Base-by-base conservation (phyloP, 257 asterid species). In the Scutellaria barbata region DNA sequence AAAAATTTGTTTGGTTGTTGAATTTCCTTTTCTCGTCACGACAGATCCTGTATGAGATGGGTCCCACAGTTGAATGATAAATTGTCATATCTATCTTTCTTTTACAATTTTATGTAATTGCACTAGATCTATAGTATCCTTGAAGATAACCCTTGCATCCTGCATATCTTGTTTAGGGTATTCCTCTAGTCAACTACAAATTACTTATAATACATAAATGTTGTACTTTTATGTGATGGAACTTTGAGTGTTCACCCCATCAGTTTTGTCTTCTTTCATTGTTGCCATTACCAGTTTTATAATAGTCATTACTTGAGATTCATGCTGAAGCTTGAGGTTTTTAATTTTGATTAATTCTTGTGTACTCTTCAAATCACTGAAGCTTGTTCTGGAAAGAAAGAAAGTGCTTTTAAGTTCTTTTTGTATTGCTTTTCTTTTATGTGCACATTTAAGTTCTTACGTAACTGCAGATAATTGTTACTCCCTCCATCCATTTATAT, bases 1-100 rank as follows among this genome's bases (percentile, higher is more conserved):
- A 30, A 20, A 53, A n/a, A 64, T 39, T 45, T 76, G 54, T 42
- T 64, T 72, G 51, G 55, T 41, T 59, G 53, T 77, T 45, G 57
- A 55, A 70, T 7, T 35, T 61, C 35, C 46, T 43, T 63, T 41
- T 48, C 43, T 41, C 14, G 41, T 62, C 39, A 45, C 40, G 10
- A 20, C 52, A 14, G 47, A 37, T 47, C 57, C 53, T 50, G 11
- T 37, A 66, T 62, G 52, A 62, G 47, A 40, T 68, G 63, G 74
- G 18, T 66, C 58, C 18, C 22, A 12, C 45, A 48, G 39, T 75
- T 55, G 45, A 71, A 20, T 53, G 63, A 63, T 41, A 13, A 69
- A 64, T 6, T 70, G 30, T 45, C 67, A 35, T 63, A 42, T 69
- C 37, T 58, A 14, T 57, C 46, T 47, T 61, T 25, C 56, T 39